phyloP scores from a whole-genome alignment of 148 eudicot genomes.

The Fagopyrum esculentum region DNA sequence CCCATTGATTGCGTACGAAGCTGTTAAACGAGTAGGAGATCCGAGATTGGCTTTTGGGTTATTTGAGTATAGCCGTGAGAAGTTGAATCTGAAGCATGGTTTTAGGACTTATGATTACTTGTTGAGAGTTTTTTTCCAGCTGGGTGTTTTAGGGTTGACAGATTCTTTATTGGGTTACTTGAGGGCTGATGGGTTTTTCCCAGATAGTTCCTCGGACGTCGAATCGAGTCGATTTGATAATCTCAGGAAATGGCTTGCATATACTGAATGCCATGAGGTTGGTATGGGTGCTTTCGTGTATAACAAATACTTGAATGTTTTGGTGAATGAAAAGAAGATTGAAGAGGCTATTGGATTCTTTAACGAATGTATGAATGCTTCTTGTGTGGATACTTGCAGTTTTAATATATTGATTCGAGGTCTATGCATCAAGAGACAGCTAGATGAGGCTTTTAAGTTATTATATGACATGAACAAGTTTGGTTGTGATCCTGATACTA shows the following conservation, averaged over 20 bases:
- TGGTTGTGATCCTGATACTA: conserved; percentile 51
- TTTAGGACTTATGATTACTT: conserved; percentile 40
- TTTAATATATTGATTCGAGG: conserved; percentile 73
- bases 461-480: conserved; percentile 49
- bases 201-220: conserved; percentile 29
- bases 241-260: conserved; percentile 39
- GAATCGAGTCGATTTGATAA: conserved; percentile 40
- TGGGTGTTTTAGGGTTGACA: conserved; percentile 48
- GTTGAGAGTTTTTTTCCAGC: conserved; percentile 48
- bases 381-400: conserved; percentile 47
- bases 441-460: conserved; percentile 46
- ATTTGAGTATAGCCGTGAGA: conserved; percentile 39
- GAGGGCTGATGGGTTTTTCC: conserved; percentile 52
- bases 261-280: conserved; percentile 25
- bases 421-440: conserved; percentile 48
- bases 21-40: conserved; percentile 31
- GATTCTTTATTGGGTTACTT: conserved; percentile 49
- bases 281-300: conserved; percentile 38
- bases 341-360: conserved; percentile 69
- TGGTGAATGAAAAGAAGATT: conserved; percentile 42
- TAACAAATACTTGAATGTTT: conserved; percentile 49
- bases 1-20: conserved; percentile 48
- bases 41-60: conserved; percentile 59
- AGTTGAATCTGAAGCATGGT: conserved; percentile 44
- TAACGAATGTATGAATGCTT: conserved; percentile 33